These are phyloP conservation scores for Epichloe baconii DNA, from an alignment of 2,329 filamentous ascomycete genomes.

Conservation along the genomic window DNA sequence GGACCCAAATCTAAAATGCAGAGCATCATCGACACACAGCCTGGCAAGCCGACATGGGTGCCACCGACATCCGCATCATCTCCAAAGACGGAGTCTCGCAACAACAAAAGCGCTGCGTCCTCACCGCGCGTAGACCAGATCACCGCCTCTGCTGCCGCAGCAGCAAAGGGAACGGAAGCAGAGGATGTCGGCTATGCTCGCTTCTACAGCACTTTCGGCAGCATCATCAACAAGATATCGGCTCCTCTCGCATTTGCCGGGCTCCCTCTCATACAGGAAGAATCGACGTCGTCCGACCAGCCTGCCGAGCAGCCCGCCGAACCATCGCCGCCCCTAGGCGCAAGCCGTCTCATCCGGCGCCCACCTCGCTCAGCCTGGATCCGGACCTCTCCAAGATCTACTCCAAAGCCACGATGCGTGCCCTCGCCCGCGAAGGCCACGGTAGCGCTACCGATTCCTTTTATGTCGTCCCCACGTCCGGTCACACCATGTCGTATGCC, in stretches of 20 bases:
- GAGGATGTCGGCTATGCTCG: conserved; percentile 71
- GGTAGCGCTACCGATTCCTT: conserved; percentile 58
- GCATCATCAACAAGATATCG: conserved; percentile 75
- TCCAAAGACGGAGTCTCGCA: conserved; percentile 13
- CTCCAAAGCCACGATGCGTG: conserved; percentile 71
- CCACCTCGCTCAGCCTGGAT: conserved; percentile 26
- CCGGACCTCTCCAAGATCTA: conserved; percentile 76
- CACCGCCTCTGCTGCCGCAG: conserved; percentile 5
- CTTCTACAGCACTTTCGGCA: conserved; percentile 88
- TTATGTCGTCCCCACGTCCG: conserved; percentile 85
- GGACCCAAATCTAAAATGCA: conserved; percentile 40
- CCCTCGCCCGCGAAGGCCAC: conserved; percentile 57
- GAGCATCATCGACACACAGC: conserved; percentile 38
- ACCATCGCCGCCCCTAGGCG: conserved; percentile 25
- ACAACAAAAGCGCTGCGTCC: conserved; percentile 11
- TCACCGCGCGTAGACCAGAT: conserved; percentile 15
- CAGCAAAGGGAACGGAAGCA: conserved; percentile 4
- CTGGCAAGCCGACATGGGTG: conserved; percentile 40
- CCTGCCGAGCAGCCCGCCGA: conserved; percentile 18
- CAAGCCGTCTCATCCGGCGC: conserved; percentile 15
- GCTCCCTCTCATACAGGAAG: conserved; percentile 57
- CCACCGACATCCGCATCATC: conserved; percentile 23
- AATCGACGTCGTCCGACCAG: conserved; percentile 17
- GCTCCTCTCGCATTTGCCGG: conserved; percentile 88
- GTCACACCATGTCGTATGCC: conserved; percentile 85